Base-by-base conservation (phyloP, 1,284 basidiomycete genomes). In the Leccinum angustisporum region DNA sequence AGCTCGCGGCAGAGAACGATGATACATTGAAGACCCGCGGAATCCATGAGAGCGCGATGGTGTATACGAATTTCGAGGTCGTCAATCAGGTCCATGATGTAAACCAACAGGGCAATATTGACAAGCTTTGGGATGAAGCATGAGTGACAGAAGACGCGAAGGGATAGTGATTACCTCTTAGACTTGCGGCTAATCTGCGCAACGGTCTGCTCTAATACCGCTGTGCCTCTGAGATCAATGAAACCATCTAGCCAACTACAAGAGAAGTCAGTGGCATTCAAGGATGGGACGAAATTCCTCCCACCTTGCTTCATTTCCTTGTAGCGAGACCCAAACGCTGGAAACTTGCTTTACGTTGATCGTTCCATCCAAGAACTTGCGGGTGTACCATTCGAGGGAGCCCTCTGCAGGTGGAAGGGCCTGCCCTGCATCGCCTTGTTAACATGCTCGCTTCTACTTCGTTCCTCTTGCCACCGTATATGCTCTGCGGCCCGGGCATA, bases 361-460 rank as follows among this genome's bases (percentile, higher is more conserved):
- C 5, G 92, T 90, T 64, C 87, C 86, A 72, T 95, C 92, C 75
- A 97, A 81, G 73, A 97, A 95, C 75, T 90, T 94, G 75, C 89
- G 87, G 68, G 97, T 88, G 72, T 94, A 97, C 90, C 88, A 95
- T 73, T 94, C 89, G 1, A 92, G 92, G 18, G 88, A 85, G 63
- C 88, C 86, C 62, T 86, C 85, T 18, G 83, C 76, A 51, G 83
- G 80, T 30, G 79, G 75, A 21, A 75, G 74, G 14, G 82, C 71
- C 65, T 83, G 83, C 13, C 86, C 86, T 4, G 79, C 70, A 61
- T 89, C 86, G 21, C 74, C 76, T 67, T 86, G 85, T 70, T 81
- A 46, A 80, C 80, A 69, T 84, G 82, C 66, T 88, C 84, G 66
- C 86, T 83, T 65, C 83, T 79, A 56, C 76, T 80, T 67, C 81